Base-by-base conservation (phyloP, 768 basidiomycete genomes). In the Mycena olivaceomarginata region DNA sequence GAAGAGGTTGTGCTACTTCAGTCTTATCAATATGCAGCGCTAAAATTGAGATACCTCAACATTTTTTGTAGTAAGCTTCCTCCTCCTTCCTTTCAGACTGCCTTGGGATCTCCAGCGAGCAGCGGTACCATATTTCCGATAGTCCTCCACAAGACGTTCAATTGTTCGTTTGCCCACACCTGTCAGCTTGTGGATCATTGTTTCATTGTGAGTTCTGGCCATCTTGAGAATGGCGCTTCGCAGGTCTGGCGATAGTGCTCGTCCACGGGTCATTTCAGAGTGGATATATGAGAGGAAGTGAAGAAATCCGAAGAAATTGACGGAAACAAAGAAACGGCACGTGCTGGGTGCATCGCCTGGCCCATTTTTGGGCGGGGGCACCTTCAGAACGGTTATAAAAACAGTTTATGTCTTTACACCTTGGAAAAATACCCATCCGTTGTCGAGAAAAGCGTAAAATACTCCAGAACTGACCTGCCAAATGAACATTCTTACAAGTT, bases 151-250 rank as follows among this genome's bases (percentile, higher is more conserved):
- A 6, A 46, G 25, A 15, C 65, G 45, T 25, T 66, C 65, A n/a
- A 66, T 37, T 22, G 43, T 66, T n/a, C 48, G 48, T 18, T 51
- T 51, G 48, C 48, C 48, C 2, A 51, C 48, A 51, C 48, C 48
- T 51, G 48, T 56, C 20, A 57, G 53, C 13, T 57, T 56, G 0
- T 37, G 51, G 41, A 68, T 57, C 20, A 53, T 68, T 12, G 12
- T 25, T n/a, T 43, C 10, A 39, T 67, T 37, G 39, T 67, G 48
- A 9, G 48, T 67, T 40, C 66, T 67, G 18, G 48, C 66, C 67
- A 68, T 68, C 67, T 68, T 68, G 1, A 68, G 40, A 20, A 68
- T 51, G 20, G 67, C 31, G 31, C 39, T 40, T 56, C 67, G 53
- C 16, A 68, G 31, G 15, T 68, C 67, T 12, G 56, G 37, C 1